Base-by-base conservation (phyloP, 2,329 filamentous ascomycete genomes). In the Sporothrix inflata region DNA sequence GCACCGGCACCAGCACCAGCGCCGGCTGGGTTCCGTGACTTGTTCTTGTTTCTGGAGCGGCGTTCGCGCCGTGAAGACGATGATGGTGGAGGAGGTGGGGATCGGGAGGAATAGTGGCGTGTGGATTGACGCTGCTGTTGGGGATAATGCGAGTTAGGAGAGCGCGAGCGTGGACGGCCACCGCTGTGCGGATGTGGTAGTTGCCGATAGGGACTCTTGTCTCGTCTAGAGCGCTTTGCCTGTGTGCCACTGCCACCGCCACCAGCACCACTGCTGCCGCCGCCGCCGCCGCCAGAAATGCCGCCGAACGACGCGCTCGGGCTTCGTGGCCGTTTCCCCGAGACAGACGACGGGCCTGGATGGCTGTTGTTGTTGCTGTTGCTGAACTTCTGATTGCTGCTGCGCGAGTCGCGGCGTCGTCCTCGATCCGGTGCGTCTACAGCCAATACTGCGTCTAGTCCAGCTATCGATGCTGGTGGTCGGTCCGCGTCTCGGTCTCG, bases 271-370 rank as follows among this genome's bases (percentile, higher is more conserved):
- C 68, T 24, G 45, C 14, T 47, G 6, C 51, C 66, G 30, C 27
- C 24, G 9, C 60, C 66, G 8, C 63, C 42, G 42, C 61, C 24
- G 11, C 42, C 63, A 27, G 55, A 34, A 14, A 12, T 34, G 57
- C 51, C 40, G 4, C 69, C 74, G 57, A 75, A 55, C 21, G 76
- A 73, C 53, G 76, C 76, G 53, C 77, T 78, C 27, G 74, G 77
- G 68, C 79, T 79, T 14, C 79, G 77, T 19, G 74, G 78, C 47
- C 79, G 77, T 74, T 80, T 78, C 57, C 71, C 72, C 45, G 77
- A 12, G 38, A 60, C 16, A 16, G 67, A 69, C 14, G 53, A 38
- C 16, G 63, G 61, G 1, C 65, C 42, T 42, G 69, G n/a, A 51
- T 12, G 21, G 30, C 14, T 51, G 27, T 7, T 42, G 49, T 57